A percentile compares a stretch with the other conserved stretches of the same genome.
phyloP scores from a whole-genome alignment of 257 asterid genomes.

The Nicotiana noctiflora region DNA sequence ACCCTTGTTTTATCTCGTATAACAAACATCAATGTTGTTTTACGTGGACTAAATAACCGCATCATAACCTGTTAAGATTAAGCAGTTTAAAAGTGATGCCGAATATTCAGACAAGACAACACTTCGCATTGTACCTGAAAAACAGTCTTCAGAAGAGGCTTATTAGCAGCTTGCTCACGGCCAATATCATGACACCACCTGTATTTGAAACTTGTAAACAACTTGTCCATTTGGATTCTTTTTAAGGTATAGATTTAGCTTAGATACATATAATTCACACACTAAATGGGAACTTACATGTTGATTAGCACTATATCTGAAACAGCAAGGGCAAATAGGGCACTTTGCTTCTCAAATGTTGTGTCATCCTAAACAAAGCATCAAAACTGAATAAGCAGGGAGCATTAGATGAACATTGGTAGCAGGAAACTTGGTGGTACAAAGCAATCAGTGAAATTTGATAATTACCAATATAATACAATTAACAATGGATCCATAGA shows the following conservation, averaged over 20 bases:
- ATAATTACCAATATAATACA: neutral
- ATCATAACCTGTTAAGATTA: no score
- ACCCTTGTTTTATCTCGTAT: no score
- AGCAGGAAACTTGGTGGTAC: neutral
- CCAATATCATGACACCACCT: constrained; percentile 99
- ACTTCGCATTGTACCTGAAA: no score
- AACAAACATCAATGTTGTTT: no score
- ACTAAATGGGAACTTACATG: constrained; percentile 53
- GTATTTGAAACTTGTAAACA: constrained; percentile 8
- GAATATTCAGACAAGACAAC: no score
- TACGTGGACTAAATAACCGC: no score
- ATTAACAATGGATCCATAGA: neutral
- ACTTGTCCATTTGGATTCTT: neutral
- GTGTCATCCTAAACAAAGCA: constrained; percentile 69
- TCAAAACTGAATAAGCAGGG: neutral
- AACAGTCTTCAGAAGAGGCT: no score
- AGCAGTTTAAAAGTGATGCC: no score
- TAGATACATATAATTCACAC: neutral
- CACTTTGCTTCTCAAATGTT: constrained; percentile 90
- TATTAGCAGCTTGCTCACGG: constrained; percentile 97
- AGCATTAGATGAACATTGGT: neutral
- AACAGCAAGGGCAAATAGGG: constrained; percentile 96
- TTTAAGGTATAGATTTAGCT: neutral
- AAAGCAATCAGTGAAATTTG: neutral
- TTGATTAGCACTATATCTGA: constrained; percentile 94